A percentile compares a stretch with the other conserved stretches of the same genome.
phyloP scores from a whole-genome alignment of 75 land plant genomes.

The Pinus taeda region DNA sequence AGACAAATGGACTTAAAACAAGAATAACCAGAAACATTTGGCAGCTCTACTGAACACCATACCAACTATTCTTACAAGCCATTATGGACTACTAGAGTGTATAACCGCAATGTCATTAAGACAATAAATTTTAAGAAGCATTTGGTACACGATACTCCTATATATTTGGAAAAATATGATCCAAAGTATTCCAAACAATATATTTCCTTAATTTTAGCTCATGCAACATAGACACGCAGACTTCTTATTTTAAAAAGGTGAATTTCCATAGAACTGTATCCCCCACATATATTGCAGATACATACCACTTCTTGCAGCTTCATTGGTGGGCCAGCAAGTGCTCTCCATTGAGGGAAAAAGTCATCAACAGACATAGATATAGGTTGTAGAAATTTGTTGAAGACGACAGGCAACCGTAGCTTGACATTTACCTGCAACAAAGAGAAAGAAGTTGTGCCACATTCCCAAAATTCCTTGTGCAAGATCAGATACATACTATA shows the following conservation, averaged over 20 bases:
- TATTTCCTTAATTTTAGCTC: not conserved
- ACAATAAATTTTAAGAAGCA: not conserved
- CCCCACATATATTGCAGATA: not conserved
- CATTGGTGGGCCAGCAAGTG: conserved; percentile 84
- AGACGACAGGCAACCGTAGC: conserved; percentile 80
- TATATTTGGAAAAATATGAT: too few relatives aligned
- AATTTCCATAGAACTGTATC: not conserved
- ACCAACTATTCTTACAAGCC: not conserved
- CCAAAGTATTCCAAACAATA: too few relatives aligned
- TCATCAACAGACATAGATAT: conserved; percentile 66
- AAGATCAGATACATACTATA: conserved; percentile 9
- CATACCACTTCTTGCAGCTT: conserved; percentile 98
- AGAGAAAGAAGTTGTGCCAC: not conserved
- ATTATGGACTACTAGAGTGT: not conserved
- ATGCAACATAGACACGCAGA: not conserved
- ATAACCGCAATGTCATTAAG: not conserved
- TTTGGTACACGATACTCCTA: not conserved
- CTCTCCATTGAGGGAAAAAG: conserved; percentile 90
- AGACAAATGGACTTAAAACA: not conserved
- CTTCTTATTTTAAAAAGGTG: not conserved
- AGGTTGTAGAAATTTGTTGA: conserved; percentile 88
- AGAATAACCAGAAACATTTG: not conserved
- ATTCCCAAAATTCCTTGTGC: not conserved
- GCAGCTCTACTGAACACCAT: not conserved
- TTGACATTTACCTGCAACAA: conserved; percentile 71